Evolutionary conservation across 2,329 filamentous ascomycete species (phyloP).

Genomic region (Coniochaeta hoffmannii): DNA sequence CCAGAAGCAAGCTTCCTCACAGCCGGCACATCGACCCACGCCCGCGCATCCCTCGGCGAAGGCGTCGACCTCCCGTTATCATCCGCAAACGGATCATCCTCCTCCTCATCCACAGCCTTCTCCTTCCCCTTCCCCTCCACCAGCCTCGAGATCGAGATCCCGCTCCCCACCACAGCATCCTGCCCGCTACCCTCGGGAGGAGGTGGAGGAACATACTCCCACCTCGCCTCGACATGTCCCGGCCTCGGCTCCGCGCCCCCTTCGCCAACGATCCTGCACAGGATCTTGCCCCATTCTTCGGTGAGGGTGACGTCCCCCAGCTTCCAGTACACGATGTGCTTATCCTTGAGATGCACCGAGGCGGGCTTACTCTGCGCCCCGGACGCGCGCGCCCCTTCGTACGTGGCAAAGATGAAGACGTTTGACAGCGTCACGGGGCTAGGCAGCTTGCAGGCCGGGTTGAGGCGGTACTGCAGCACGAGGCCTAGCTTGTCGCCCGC

Average conservation of each 20-base stretch:
- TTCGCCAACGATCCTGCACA: conserved; percentile 71
- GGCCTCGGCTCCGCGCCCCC: conserved; percentile 63
- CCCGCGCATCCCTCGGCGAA: conserved; percentile 16
- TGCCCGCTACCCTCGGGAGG: too few species aligned
- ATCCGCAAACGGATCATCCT: conserved; percentile 64
- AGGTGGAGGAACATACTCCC: too few species aligned
- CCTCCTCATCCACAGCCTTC: conserved; percentile 34
- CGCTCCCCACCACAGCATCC: conserved; percentile 44
- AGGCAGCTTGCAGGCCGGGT: conserved; percentile 53
- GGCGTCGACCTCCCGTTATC: conserved; percentile 25
- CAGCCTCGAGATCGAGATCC: conserved; percentile 56
- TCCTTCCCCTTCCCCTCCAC: conserved; percentile 44
- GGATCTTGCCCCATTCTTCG: conserved; percentile 63
- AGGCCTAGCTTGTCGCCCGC: conserved; percentile 81
- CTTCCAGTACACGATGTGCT: conserved; percentile 73
- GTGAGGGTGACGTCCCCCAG: conserved; percentile 66
- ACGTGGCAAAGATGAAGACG: conserved; percentile 63
- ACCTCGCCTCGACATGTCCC: conserved; percentile 74
- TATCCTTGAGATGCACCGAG: conserved; percentile 73
- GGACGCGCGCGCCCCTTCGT: conserved; percentile 58
- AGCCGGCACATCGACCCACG: conserved; percentile 62
- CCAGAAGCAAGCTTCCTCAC: conserved; percentile 65
- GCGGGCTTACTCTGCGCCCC: conserved; percentile 70
- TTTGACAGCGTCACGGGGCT: conserved; percentile 52
- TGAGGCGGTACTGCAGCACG: conserved; percentile 76